These are phyloP conservation scores for Pachyrhizus erosus DNA, from an alignment of 306 rosid genomes.

Conservation along the genomic window DNA sequence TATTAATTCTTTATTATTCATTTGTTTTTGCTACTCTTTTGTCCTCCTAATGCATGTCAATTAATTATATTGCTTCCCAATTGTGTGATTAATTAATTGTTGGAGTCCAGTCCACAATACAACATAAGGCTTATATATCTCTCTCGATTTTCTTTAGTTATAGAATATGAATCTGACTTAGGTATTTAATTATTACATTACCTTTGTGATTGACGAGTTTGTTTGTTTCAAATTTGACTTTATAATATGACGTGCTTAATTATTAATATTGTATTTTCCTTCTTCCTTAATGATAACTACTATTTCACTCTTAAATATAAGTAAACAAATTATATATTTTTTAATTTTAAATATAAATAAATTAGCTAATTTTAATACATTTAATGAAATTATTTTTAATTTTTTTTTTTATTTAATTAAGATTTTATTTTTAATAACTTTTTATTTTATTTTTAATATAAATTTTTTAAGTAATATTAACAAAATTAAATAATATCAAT, in stretches of 20 bases:
- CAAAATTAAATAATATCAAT: too few species aligned
- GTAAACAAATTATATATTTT: too few species aligned
- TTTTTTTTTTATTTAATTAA: too few species aligned
- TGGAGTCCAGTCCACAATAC: slow-evolving; percentile 25
- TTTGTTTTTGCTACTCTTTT: background rate
- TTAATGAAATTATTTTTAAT: too few species aligned
- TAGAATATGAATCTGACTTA: background rate
- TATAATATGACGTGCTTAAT: background rate
- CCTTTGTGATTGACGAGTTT: background rate
- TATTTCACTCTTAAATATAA: too few species aligned
- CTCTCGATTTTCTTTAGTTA: background rate
- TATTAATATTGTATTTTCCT: too few species aligned
- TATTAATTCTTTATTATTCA: slow-evolving; percentile 5
- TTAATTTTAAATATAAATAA: too few species aligned
- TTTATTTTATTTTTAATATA: too few species aligned
- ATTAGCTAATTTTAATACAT: too few species aligned
- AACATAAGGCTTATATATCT: background rate
- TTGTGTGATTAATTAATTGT: background rate
- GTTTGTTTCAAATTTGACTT: slow-evolving; percentile 2
- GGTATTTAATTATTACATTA: background rate
- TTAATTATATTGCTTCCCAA: background rate
- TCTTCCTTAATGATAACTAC: too few species aligned
- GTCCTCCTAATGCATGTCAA: background rate
- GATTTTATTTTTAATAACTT: too few species aligned
- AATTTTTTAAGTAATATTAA: too few species aligned